phyloP scores from a whole-genome alignment of 139 green algal species.

The Astrephomene gubernaculifera region DNA sequence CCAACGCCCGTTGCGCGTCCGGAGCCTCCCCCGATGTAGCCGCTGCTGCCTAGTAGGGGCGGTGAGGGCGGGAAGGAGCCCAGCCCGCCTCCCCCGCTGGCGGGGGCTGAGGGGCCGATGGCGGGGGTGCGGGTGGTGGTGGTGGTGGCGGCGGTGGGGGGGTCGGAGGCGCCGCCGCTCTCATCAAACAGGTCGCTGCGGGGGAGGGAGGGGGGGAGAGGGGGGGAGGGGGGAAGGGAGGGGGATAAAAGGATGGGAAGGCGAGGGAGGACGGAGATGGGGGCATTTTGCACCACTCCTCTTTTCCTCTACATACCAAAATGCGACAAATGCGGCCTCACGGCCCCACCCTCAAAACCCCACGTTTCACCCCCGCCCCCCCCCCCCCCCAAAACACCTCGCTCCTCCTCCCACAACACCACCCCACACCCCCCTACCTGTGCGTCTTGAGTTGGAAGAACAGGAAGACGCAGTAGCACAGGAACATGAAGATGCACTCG shows the following conservation, averaged over 20 bases:
- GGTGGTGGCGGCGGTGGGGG: neutral
- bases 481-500: slow-evolving; percentile 75
- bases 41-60: too few relatives aligned
- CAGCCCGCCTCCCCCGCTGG: neutral
- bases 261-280: neutral
- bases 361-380: too few relatives aligned
- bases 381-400: neutral
- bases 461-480: slow-evolving; percentile 77
- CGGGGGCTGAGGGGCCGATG: slow-evolving; percentile 7
- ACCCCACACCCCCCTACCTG: slow-evolving; percentile 44
- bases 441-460: slow-evolving; percentile 82
- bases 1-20: too few relatives aligned
- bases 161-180: slow-evolving; percentile 36
- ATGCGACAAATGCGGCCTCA: too few relatives aligned
- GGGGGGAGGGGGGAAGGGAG: neutral
- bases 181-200: slow-evolving; percentile 57
- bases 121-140: neutral
- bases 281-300: neutral
- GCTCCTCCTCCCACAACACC: neutral
- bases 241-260: neutral
- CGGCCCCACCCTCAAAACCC: too few relatives aligned
- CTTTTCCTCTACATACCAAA: too few relatives aligned
- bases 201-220: neutral
- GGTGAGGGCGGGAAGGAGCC: too few relatives aligned
- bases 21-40: too few relatives aligned